phyloP scores from a whole-genome alignment of 1,139 yeast genomes.

The Lizanozyma gosingica region DNA sequence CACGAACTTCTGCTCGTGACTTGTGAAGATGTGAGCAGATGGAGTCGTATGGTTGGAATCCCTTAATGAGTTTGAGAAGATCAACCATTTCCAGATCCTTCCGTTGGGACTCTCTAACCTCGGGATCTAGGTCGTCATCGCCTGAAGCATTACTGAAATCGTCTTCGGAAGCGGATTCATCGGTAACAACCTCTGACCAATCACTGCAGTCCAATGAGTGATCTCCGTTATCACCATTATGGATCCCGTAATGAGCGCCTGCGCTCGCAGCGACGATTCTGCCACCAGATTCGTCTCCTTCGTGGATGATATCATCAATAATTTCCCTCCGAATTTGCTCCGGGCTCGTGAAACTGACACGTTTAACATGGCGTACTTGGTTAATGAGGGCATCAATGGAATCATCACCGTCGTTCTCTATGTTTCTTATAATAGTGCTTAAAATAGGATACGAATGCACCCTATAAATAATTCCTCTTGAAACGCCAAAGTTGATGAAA shows the following conservation, averaged over 20 bases:
- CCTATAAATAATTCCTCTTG: constrained; percentile 74
- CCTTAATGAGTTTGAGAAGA: constrained; percentile 41
- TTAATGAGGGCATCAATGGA: constrained; percentile 6
- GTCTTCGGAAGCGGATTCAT: constrained; percentile 13
- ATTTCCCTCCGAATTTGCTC: not conserved
- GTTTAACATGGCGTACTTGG: constrained; percentile 17
- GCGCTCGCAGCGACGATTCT: constrained; percentile 2
- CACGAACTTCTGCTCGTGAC: constrained; percentile 48
- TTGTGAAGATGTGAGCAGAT: constrained; percentile 62
- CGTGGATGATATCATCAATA: not conserved
- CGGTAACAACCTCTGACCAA: constrained; percentile 10
- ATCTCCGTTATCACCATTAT: constrained; percentile 8
- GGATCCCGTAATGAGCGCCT: constrained; percentile 5
- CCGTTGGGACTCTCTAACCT: constrained; percentile 11
- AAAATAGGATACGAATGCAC: constrained; percentile 69
- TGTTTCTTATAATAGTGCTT: constrained; percentile 26
- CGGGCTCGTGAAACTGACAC: not conserved
- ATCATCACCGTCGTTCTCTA: constrained; percentile 21
- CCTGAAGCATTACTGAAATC: constrained; percentile 5
- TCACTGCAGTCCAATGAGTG: not conserved
- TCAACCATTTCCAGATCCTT: constrained; percentile 26
- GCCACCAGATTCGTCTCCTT: constrained; percentile 6
- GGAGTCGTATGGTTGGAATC: constrained; percentile 59
- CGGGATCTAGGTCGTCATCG: constrained; percentile 4
- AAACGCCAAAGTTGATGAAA: constrained; percentile 78